Evolutionary conservation across 176 grass and related monocot genomes (phyloP).

Genomic region (Oryza officinalis): DNA sequence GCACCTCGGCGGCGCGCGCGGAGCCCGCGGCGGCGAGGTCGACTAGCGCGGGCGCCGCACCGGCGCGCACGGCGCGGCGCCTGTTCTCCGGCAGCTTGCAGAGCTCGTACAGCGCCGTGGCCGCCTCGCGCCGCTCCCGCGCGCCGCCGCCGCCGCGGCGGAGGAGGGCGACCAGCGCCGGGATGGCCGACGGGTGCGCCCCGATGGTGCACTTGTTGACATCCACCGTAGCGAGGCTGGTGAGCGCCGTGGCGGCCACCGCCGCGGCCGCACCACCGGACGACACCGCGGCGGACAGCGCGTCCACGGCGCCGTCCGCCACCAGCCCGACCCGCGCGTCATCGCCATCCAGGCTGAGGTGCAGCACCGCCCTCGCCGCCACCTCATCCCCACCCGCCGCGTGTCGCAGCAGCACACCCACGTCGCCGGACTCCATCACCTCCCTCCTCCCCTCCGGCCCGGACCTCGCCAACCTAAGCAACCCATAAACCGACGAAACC

Average conservation of each 20-base stretch:
- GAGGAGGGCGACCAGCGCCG: slow-evolving; percentile 58
- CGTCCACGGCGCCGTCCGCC: slow-evolving; percentile 80
- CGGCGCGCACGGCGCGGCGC: slow-evolving; percentile 59
- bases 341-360: slow-evolving; percentile 83
- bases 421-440: slow-evolving; percentile 67
- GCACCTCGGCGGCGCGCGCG: slow-evolving; percentile 79
- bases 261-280: slow-evolving; percentile 49
- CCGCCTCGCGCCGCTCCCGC: slow-evolving; percentile 73
- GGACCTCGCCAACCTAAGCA: slow-evolving; percentile 54
- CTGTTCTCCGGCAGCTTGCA: slow-evolving; percentile 90
- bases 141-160: slow-evolving; percentile 31
- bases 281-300: slow-evolving; percentile 52
- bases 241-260: slow-evolving; percentile 67
- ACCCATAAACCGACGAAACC: not conserved
- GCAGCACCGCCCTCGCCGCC: slow-evolving; percentile 54
- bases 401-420: slow-evolving; percentile 63
- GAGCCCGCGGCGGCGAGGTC: slow-evolving; percentile 64
- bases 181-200: slow-evolving; percentile 61
- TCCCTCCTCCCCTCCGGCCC: slow-evolving; percentile 51
- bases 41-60: slow-evolving; percentile 55
- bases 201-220: slow-evolving; percentile 98
- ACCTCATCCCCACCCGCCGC: slow-evolving; percentile 42
- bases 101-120: slow-evolving; percentile 88
- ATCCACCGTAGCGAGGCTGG: slow-evolving; percentile 86
- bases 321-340: slow-evolving; percentile 81